Evolutionary conservation across 2,329 filamentous ascomycete genomes (phyloP).

Genomic region (Fusarium newnesense): DNA sequence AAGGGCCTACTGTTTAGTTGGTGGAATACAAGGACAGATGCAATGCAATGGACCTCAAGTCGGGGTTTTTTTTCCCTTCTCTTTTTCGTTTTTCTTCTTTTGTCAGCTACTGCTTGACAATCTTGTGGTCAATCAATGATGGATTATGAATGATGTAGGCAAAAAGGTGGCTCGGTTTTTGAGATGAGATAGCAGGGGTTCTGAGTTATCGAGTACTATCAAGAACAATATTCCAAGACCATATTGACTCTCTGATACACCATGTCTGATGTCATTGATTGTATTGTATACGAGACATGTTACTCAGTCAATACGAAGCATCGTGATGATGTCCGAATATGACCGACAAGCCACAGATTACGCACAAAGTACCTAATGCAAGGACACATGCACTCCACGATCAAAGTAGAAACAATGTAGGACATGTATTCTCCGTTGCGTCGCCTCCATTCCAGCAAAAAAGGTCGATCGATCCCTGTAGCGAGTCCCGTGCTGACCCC

Average conservation of each 20-base stretch:
- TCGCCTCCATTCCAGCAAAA: not conserved
- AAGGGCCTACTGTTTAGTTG: slow-evolving; percentile 3
- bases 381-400: not conserved
- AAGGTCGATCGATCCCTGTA: not conserved
- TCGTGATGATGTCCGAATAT: not conserved
- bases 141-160: slow-evolving; percentile 25
- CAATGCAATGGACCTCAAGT: not conserved
- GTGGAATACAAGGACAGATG: not conserved
- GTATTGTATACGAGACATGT: not conserved
- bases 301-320: not conserved
- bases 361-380: not conserved
- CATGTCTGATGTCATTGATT: not conserved
- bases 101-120: not conserved
- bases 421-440: not conserved
- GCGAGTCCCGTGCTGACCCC: not conserved
- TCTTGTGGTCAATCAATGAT: slow-evolving; percentile 12
- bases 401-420: not conserved
- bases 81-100: slow-evolving; percentile 8
- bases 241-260: not conserved
- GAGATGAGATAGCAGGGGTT: not conserved
- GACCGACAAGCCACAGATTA: not conserved
- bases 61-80: not conserved
- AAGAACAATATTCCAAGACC: not conserved
- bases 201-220: slow-evolving; percentile 1
- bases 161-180: slow-evolving; percentile 22